A percentile compares a stretch with the other conserved stretches of the same genome.
These are phyloP conservation scores for Tulasnella sp. DNA, from an alignment of 768 basidiomycete genomes.

Conservation along the genomic window DNA sequence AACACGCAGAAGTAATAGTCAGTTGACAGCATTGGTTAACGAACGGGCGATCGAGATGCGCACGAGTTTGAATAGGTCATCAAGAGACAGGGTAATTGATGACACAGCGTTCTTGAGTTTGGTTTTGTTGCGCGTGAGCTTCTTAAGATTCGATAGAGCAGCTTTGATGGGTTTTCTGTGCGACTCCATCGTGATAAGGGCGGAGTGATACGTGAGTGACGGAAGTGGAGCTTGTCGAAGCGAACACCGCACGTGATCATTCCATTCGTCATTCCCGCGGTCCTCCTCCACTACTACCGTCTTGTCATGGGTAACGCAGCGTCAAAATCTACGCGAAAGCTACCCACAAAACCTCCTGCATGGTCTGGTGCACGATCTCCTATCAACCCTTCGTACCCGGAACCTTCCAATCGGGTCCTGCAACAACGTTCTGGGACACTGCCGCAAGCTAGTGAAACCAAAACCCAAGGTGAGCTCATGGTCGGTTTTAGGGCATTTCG, in stretches of 20 bases:
- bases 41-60: not conserved
- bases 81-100: not conserved
- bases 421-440: not conserved
- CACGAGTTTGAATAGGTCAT: not conserved
- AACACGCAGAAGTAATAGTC: not conserved
- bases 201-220: not conserved
- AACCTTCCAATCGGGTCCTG: not conserved
- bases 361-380: constrained; percentile 23
- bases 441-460: constrained; percentile 11
- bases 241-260: not conserved
- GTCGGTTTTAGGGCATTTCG: not conserved
- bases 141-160: not conserved
- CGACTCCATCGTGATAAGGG: not conserved
- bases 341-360: constrained; percentile 16
- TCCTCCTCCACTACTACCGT: not conserved
- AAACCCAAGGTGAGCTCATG: not conserved
- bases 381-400: not conserved
- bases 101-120: not conserved
- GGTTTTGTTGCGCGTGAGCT: not conserved
- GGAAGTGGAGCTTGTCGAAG: not conserved
- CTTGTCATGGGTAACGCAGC: constrained; percentile 12
- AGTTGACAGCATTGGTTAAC: not conserved
- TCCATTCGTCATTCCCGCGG: constrained; percentile 15
- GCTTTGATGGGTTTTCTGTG: not conserved
- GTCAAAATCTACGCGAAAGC: constrained; percentile 21